phyloP scores from a whole-genome alignment of 305 asterid genomes.

The Fraxinus floribunda region DNA sequence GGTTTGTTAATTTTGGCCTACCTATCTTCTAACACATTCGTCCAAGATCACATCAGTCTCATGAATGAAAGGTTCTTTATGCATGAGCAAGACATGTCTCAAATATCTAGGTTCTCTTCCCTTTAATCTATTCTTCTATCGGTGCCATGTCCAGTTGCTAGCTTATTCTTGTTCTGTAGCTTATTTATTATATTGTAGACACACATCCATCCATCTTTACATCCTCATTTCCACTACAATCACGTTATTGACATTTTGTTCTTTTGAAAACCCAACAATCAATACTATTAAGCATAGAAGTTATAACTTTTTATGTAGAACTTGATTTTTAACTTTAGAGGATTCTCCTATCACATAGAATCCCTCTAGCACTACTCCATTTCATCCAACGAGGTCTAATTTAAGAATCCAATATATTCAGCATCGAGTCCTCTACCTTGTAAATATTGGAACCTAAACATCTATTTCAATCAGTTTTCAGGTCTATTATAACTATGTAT shows the following conservation, averaged over 20 bases:
- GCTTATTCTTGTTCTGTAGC: background rate
- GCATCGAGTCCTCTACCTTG: background rate
- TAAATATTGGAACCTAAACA: background rate
- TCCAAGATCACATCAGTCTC: background rate
- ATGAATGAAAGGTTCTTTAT: background rate
- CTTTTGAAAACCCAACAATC: background rate
- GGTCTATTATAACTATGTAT: background rate
- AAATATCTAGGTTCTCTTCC: background rate
- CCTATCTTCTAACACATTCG: background rate
- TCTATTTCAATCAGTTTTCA: background rate
- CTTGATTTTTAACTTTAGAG: background rate
- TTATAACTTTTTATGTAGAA: background rate
- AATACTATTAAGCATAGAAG: background rate
- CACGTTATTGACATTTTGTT: background rate
- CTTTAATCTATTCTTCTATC: background rate
- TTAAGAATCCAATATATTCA: background rate
- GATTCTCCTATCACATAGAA: background rate
- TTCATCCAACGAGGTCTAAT: background rate
- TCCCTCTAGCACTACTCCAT: background rate
- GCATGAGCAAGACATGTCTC: background rate
- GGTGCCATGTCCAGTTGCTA: background rate
- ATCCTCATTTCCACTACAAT: background rate
- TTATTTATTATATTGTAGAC: background rate
- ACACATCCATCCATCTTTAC: background rate
- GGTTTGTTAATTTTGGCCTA: background rate